Evolutionary conservation across 2,329 filamentous ascomycete genomes (phyloP).

Genomic region (Fusarium verrucosum): DNA sequence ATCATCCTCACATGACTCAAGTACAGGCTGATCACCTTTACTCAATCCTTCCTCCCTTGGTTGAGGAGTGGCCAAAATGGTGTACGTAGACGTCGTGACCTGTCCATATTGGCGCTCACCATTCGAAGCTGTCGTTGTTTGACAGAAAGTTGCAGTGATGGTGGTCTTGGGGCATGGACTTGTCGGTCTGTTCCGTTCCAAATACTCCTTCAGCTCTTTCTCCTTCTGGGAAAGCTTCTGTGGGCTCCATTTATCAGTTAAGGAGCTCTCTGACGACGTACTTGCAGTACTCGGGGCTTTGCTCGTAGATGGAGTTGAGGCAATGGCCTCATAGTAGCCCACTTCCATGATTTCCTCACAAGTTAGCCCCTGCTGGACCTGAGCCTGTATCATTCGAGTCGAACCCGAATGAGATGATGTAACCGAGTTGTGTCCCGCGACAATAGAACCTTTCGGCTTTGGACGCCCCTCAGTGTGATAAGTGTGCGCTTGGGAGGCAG

Average conservation of each 20-base stretch:
- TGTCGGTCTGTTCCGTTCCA: neutral
- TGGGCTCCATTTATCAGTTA: constrained; percentile 39
- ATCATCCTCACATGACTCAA: neutral
- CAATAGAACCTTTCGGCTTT: too few relatives aligned
- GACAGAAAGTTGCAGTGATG: constrained; percentile 4
- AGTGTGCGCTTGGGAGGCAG: neutral
- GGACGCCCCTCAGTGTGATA: neutral
- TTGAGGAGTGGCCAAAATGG: neutral
- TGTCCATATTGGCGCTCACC: neutral
- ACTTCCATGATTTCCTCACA: constrained; percentile 53
- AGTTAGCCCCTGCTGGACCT: constrained; percentile 59
- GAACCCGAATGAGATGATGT: too few relatives aligned
- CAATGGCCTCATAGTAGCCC: constrained; percentile 18
- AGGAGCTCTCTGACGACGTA: too few relatives aligned
- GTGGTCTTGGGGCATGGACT: neutral
- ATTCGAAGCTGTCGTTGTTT: neutral
- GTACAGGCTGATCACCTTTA: too few relatives aligned
- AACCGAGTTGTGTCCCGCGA: too few relatives aligned
- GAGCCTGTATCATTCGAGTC: neutral
- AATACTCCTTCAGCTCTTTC: neutral
- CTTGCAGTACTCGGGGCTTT: too few relatives aligned
- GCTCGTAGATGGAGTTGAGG: neutral
- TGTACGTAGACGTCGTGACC: neutral
- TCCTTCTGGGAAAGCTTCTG: constrained; percentile 27
- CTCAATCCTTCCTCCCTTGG: neutral